Evolutionary conservation across 306 rosid genomes (phyloP).

Genomic region (Sicyos edulis): DNA sequence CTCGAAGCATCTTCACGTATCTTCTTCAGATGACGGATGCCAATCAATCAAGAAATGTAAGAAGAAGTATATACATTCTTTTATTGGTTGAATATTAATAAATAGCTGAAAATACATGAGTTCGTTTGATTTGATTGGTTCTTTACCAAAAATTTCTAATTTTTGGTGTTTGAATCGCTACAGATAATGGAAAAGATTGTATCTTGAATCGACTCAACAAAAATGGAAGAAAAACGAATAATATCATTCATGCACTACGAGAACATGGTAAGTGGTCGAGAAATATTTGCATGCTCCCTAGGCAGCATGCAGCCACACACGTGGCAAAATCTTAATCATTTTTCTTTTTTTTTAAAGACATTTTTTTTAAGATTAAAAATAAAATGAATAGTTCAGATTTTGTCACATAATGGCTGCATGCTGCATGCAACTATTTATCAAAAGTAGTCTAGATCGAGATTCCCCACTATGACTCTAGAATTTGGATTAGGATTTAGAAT

Average conservation of each 20-base stretch:
- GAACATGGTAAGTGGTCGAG: conserved; percentile 30
- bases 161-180: background rate
- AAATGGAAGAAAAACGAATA: conserved; percentile 22
- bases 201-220: conserved; percentile 28
- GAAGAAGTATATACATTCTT: no score
- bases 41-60: conserved; percentile 37
- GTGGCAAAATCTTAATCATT: no score
- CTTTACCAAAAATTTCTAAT: background rate
- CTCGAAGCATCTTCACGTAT: conserved; percentile 27
- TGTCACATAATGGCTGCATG: no score
- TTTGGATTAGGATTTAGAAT: background rate
- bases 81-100: background rate
- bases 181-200: conserved; percentile 35
- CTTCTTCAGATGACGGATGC: conserved; percentile 22
- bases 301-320: no score
- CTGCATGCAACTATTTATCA: no score
- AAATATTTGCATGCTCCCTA: no score
- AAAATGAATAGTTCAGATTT: no score
- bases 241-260: conserved; percentile 38
- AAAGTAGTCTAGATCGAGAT: background rate
- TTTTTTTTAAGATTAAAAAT: no score
- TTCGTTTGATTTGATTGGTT: background rate
- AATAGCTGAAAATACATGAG: no score
- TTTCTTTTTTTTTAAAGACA: no score
- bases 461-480: background rate